A percentile compares a stretch with the other conserved stretches of the same genome.
Conservation (phyloP, 2,329 filamentous ascomycete genomes). For the Claviceps sp. region DNA sequence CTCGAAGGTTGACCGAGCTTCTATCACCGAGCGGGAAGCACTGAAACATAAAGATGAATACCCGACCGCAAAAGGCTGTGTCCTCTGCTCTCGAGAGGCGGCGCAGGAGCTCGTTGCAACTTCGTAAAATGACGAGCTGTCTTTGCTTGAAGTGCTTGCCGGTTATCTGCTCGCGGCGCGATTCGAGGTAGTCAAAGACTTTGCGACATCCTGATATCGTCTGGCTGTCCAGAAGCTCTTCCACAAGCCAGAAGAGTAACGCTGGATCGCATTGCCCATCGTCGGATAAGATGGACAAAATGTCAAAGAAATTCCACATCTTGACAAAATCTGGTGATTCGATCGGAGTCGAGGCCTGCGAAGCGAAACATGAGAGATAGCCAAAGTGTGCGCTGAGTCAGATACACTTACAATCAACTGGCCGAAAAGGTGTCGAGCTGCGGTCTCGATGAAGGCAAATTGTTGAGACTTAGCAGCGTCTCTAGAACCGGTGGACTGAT, state of each 20-base stretch:
- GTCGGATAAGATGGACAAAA: slow-evolving; percentile 79
- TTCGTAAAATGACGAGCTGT: slow-evolving; percentile 76
- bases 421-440: slow-evolving; percentile 70
- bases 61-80: slow-evolving; percentile 89
- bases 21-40: slow-evolving; percentile 94
- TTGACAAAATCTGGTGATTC: slow-evolving; percentile 64
- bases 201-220: slow-evolving; percentile 83
- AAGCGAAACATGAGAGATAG: not conserved
- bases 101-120: slow-evolving; percentile 89
- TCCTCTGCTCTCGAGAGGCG: slow-evolving; percentile 91
- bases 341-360: slow-evolving; percentile 60
- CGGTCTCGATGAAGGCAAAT: slow-evolving; percentile 67
- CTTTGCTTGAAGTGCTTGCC: slow-evolving; percentile 71
- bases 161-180: slow-evolving; percentile 76
- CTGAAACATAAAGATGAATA: slow-evolving; percentile 98
- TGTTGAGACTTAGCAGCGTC: slow-evolving; percentile 31
- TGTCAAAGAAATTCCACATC: slow-evolving; percentile 88
- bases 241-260: slow-evolving; percentile 77
- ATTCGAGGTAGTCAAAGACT: slow-evolving; percentile 92
- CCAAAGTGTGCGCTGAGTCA: not conserved
- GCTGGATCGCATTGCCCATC: slow-evolving; percentile 64
- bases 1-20: slow-evolving; percentile 90
- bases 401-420: slow-evolving; percentile 54
- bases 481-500: slow-evolving; percentile 23
- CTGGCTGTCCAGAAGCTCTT: slow-evolving; percentile 91